Conservation (phyloP, 306 rosid genomes). For the Hylodesmum podocarpum region DNA sequence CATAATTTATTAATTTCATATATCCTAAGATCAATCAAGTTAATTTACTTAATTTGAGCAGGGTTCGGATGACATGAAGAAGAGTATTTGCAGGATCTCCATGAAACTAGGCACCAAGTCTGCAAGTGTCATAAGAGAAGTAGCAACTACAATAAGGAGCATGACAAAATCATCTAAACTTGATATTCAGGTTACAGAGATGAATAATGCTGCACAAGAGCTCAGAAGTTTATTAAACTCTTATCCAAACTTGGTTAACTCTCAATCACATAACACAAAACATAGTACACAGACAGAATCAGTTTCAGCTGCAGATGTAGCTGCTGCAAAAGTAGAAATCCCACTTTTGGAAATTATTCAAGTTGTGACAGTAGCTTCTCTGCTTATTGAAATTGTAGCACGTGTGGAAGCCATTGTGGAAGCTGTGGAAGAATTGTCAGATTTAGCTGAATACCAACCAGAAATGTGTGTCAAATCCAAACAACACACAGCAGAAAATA, state of each 20-base stretch:
- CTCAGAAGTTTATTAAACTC: constrained; percentile 51
- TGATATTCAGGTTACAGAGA: constrained; percentile 45
- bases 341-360: constrained; percentile 59
- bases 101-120: constrained; percentile 47
- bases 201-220: constrained; percentile 60
- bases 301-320: not conserved
- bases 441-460: constrained; percentile 37
- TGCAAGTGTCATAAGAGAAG: constrained; percentile 57
- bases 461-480: constrained; percentile 20
- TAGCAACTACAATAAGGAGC: constrained; percentile 44
- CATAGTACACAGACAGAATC: not conserved
- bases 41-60: constrained; percentile 21
- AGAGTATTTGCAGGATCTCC: constrained; percentile 40
- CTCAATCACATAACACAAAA: not conserved
- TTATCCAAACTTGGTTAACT: constrained; percentile 32
- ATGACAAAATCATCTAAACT: constrained; percentile 66
- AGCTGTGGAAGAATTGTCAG: constrained; percentile 56
- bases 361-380: constrained; percentile 58
- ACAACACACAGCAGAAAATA: not conserved
- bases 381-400: constrained; percentile 51
- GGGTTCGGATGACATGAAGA: constrained; percentile 54
- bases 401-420: constrained; percentile 65
- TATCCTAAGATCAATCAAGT: too few relatives aligned
- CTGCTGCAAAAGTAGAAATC: constrained; percentile 6
- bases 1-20: too few relatives aligned